Conservation (phyloP, 441 rosid genomes). For the Breynia disticha region DNA sequence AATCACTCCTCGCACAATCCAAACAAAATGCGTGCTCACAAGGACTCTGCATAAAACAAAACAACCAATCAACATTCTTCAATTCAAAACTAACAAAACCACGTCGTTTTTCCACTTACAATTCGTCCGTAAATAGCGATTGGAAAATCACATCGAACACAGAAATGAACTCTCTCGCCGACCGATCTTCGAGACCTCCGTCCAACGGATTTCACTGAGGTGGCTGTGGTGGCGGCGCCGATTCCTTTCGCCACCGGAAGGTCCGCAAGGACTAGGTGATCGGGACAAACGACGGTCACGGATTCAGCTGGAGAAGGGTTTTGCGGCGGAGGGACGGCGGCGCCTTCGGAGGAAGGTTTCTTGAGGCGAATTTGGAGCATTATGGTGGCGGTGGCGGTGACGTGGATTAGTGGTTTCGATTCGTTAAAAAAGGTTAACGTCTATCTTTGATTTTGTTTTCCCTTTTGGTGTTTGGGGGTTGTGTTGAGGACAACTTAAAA, state of each 20-base stretch:
- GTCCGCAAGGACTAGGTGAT: conserved; percentile 90
- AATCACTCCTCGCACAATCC: conserved; percentile 93
- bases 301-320: conserved; percentile 54
- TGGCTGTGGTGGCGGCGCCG: conserved; percentile 60
- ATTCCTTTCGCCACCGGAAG: conserved; percentile 95
- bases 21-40: conserved; percentile 94
- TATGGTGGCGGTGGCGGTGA: too few relatives aligned
- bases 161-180: conserved; percentile 93
- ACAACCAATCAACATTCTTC: background rate
- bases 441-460: too few relatives aligned
- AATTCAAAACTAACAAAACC: background rate
- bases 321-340: conserved; percentile 17
- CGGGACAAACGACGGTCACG: conserved; percentile 92
- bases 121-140: conserved; percentile 92
- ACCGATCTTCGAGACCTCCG: conserved; percentile 89
- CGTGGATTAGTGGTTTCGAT: too few relatives aligned
- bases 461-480: too few relatives aligned
- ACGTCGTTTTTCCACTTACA: conserved; percentile 24
- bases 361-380: conserved; percentile 82
- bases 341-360: conserved; percentile 51
- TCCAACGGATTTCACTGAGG: conserved; percentile 56
- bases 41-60: conserved; percentile 47
- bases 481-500: too few relatives aligned
- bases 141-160: conserved; percentile 93
- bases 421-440: too few relatives aligned